Evolutionary conservation across 768 basidiomycete genomes (phyloP).

Genomic region (Trametes elegans): DNA sequence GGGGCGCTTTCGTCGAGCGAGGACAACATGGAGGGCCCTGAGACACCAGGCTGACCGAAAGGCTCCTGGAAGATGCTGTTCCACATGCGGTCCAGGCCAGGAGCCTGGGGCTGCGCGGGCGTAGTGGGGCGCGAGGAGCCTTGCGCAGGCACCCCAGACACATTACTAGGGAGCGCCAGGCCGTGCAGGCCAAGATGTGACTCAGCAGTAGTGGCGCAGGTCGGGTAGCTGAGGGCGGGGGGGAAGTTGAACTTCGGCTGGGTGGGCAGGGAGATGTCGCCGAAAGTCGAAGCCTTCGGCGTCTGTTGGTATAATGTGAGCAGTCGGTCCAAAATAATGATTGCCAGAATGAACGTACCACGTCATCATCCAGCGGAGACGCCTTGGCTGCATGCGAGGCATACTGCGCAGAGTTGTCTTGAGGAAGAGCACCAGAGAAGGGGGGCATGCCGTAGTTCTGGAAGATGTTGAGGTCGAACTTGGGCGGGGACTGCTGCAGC

Average conservation of each 20-base stretch:
- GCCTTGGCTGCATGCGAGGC: background rate
- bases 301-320: background rate
- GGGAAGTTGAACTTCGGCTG: constrained; percentile 12
- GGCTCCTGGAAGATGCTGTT: background rate
- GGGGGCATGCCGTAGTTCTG: background rate
- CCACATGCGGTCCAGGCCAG: constrained; percentile 1
- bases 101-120: background rate
- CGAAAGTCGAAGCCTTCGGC: constrained; percentile 8
- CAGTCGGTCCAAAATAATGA: background rate
- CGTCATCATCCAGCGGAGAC: background rate
- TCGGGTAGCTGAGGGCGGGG: background rate
- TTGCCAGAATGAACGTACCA: background rate
- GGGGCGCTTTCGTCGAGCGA: background rate
- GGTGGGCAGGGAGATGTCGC: constrained; percentile 1
- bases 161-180: background rate
- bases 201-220: background rate
- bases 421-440: background rate
- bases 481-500: background rate
- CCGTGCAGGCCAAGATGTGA: constrained; percentile 12
- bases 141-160: background rate
- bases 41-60: background rate
- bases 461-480: background rate
- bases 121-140: background rate
- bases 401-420: background rate
- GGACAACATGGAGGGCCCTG: background rate